These are phyloP conservation scores for Lolium multiflorum DNA, from an alignment of 176 grass and related monocot genomes.

Conservation along the genomic window DNA sequence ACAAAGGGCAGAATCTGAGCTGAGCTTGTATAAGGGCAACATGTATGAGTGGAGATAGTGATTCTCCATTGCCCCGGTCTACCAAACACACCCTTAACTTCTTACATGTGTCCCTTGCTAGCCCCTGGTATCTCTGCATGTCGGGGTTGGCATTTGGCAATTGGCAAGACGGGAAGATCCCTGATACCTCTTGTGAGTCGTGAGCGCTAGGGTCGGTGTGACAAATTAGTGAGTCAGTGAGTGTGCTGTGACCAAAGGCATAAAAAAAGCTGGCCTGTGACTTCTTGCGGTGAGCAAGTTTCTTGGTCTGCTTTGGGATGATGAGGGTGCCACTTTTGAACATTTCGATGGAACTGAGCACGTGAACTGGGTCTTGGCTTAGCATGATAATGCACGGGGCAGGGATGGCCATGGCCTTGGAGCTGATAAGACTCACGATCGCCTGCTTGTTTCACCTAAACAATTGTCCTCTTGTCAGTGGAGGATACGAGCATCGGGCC, in stretches of 20 bases:
- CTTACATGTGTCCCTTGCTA: constrained; percentile 36
- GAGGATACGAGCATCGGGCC: constrained; percentile 6
- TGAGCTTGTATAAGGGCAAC: no score
- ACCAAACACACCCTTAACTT: no score
- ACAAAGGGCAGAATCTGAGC: no score
- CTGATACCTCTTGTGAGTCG: constrained; percentile 7
- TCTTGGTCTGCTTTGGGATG: constrained; percentile 24
- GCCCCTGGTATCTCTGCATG: constrained; percentile 27
- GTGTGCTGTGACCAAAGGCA: constrained; percentile 16
- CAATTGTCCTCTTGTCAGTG: constrained; percentile 39
- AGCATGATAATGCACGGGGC: constrained; percentile 15
- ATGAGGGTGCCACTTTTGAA: not conserved
- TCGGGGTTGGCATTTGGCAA: constrained; percentile 48
- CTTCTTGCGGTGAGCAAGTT: constrained; percentile 42
- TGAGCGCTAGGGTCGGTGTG: not conserved
- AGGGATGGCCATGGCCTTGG: not conserved
- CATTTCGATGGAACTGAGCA: constrained; percentile 15
- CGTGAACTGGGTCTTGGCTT: constrained; percentile 10
- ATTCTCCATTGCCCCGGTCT: no score
- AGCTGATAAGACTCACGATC: not conserved
- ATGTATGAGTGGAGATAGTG: no score
- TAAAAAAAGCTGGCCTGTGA: constrained; percentile 33
- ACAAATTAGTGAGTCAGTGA: not conserved
- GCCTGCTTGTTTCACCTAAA: constrained; percentile 33
- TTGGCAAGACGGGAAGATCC: constrained; percentile 24